A percentile compares a stretch with the other conserved stretches of the same genome.
phyloP scores from a whole-genome alignment of 2,329 filamentous ascomycete species.

The Diaporthe ilicicola region DNA sequence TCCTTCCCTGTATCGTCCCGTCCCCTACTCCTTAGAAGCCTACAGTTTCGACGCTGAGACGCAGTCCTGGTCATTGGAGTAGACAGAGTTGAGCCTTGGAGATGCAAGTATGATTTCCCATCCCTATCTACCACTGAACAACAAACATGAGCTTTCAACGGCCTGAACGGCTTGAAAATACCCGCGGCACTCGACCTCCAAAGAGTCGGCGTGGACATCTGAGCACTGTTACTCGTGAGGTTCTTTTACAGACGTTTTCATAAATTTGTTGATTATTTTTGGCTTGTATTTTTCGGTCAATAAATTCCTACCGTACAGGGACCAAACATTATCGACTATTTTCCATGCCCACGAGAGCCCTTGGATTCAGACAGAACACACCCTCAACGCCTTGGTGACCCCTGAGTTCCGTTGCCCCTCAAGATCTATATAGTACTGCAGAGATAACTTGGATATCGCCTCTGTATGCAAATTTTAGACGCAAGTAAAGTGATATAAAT shows the following conservation, averaged over 20 bases:
- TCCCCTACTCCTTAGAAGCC: background rate
- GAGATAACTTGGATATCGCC: constrained; percentile 27
- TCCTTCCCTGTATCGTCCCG: background rate
- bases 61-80: background rate
- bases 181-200: background rate
- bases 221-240: no score
- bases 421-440: constrained; percentile 26
- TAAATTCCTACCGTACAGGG: constrained; percentile 20
- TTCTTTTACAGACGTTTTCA: background rate
- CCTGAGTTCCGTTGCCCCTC: constrained; percentile 12
- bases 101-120: background rate
- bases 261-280: background rate
- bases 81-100: background rate
- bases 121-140: background rate
- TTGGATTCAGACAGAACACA: background rate
- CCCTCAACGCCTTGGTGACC: background rate
- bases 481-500: constrained; percentile 4
- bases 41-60: background rate
- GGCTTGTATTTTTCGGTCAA: constrained; percentile 4
- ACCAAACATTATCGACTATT: constrained; percentile 31
- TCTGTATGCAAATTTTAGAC: constrained; percentile 19
- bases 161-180: background rate
- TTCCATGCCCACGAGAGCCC: background rate
- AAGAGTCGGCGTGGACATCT: background rate
- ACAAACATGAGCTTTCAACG: background rate